Percentiles rank a stretch among this genome's conserved stretches.
These are phyloP conservation scores for Hypoxylon trugodes DNA, from an alignment of 495 filamentous ascomycete genomes.

Conservation along the genomic window DNA sequence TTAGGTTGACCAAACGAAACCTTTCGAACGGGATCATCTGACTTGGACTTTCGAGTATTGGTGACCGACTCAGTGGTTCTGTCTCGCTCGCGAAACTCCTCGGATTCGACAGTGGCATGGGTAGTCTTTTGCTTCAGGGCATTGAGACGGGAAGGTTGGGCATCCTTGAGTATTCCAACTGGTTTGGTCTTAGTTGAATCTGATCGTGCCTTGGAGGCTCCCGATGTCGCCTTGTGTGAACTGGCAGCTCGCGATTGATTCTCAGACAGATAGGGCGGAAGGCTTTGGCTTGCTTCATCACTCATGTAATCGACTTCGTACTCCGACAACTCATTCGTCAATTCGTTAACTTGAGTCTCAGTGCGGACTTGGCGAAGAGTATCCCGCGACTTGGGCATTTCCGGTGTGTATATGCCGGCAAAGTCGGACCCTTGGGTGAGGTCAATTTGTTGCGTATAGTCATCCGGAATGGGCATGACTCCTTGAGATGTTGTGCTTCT, in stretches of 20 bases:
- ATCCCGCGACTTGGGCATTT: conserved; percentile 49
- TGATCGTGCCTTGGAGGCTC: conserved; percentile 27
- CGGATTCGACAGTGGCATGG: not conserved
- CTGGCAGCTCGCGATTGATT: conserved; percentile 34
- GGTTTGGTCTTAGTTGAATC: conserved; percentile 42
- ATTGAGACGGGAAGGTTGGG: conserved; percentile 49
- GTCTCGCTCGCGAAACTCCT: conserved; percentile 13
- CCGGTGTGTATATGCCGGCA: conserved; percentile 50
- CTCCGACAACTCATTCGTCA: conserved; percentile 10
- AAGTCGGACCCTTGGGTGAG: conserved; percentile 54
- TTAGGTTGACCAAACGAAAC: conserved; percentile 30
- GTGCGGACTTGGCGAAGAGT: conserved; percentile 46
- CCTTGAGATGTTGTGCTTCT: conserved; percentile 42
- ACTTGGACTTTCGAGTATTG: conserved; percentile 23
- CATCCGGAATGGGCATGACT: conserved; percentile 51
- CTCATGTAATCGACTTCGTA: conserved; percentile 34
- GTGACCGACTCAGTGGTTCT: conserved; percentile 2
- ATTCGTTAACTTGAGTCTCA: conserved; percentile 30
- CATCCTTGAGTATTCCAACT: conserved; percentile 55
- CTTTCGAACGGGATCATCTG: conserved; percentile 25
- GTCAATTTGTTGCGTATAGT: conserved; percentile 53
- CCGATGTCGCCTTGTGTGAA: conserved; percentile 25
- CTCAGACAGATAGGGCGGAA: conserved; percentile 16
- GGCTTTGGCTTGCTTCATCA: conserved; percentile 32
- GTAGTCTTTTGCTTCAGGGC: conserved; percentile 24